Conservation (phyloP, 192 early-diverging fungal species). For the Rhizoclosmatium sp. region DNA sequence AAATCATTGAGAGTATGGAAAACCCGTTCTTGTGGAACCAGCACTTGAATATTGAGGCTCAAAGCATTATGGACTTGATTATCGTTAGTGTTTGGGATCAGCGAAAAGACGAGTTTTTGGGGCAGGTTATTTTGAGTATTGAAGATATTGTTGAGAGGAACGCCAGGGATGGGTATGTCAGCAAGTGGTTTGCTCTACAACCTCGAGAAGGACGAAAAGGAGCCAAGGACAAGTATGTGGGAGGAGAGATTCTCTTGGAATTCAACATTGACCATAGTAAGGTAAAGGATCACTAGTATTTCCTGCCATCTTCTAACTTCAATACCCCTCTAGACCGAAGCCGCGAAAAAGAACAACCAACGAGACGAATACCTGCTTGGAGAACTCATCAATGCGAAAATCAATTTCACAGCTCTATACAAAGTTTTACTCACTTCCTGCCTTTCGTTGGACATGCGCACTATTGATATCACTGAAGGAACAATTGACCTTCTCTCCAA, state of each 20-base stretch:
- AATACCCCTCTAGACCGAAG: slow-evolving; percentile 7
- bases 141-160: slow-evolving; percentile 51
- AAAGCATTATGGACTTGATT: slow-evolving; percentile 50
- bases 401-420: slow-evolving; percentile 54
- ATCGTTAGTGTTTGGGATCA: slow-evolving; percentile 57
- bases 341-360: slow-evolving; percentile 15
- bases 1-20: slow-evolving; percentile 34
- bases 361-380: slow-evolving; percentile 17
- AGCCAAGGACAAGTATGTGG: slow-evolving; percentile 68
- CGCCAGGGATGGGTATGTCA: slow-evolving; percentile 42
- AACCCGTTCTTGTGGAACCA: slow-evolving; percentile 56
- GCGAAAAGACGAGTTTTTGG: slow-evolving; percentile 61
- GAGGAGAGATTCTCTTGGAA: slow-evolving; percentile 59
- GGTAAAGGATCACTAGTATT: not conserved
- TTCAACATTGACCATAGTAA: slow-evolving; percentile 48
- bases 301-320: no score
- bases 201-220: slow-evolving; percentile 45
- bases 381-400: slow-evolving; percentile 35
- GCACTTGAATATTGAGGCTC: slow-evolving; percentile 49
- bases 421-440: slow-evolving; percentile 51
- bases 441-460: slow-evolving; percentile 54
- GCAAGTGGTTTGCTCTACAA: slow-evolving; percentile 47
- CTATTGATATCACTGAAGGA: slow-evolving; percentile 41
- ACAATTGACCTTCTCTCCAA: slow-evolving; percentile 53
- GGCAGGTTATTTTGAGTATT: slow-evolving; percentile 50